A percentile compares a stretch with the other conserved stretches of the same genome.
Evolutionary conservation across 495 filamentous ascomycete genomes (phyloP).

Genomic region (Penicillium bialowiezense): DNA sequence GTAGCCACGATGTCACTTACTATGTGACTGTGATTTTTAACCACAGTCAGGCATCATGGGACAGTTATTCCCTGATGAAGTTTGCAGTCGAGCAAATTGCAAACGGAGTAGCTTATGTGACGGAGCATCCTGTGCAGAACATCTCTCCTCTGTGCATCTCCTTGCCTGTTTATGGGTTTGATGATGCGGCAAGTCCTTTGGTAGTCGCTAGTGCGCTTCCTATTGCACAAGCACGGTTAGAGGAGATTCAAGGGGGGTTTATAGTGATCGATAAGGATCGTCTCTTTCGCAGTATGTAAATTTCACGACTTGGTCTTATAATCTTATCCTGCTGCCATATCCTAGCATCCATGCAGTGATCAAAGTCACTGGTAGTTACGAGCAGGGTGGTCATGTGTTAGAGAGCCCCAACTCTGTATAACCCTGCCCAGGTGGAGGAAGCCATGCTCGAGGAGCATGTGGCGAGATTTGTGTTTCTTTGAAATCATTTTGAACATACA

Average conservation of each 20-base stretch:
- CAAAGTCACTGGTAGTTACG: too few species aligned
- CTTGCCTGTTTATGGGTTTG: not conserved
- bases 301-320: too few species aligned
- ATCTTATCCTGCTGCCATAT: too few species aligned
- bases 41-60: not conserved
- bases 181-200: not conserved
- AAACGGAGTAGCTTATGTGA: not conserved
- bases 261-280: not conserved
- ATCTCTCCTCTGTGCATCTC: not conserved
- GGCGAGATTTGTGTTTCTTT: too few species aligned
- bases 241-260: not conserved
- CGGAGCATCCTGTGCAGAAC: not conserved
- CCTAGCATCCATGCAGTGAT: too few species aligned
- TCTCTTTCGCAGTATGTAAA: too few species aligned
- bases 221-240: not conserved
- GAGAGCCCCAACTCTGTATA: too few species aligned
- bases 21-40: not conserved
- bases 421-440: too few species aligned
- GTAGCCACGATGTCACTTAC: not conserved
- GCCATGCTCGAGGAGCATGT: too few species aligned
- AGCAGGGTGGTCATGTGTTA: too few species aligned
- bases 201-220: not conserved
- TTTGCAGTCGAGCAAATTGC: not conserved
- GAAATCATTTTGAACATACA: not conserved
- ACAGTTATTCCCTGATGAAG: not conserved